A percentile compares a stretch with the other conserved stretches of the same genome.
phyloP scores from a whole-genome alignment of 768 basidiomycete species.

The Rhodotorula graminis region DNA sequence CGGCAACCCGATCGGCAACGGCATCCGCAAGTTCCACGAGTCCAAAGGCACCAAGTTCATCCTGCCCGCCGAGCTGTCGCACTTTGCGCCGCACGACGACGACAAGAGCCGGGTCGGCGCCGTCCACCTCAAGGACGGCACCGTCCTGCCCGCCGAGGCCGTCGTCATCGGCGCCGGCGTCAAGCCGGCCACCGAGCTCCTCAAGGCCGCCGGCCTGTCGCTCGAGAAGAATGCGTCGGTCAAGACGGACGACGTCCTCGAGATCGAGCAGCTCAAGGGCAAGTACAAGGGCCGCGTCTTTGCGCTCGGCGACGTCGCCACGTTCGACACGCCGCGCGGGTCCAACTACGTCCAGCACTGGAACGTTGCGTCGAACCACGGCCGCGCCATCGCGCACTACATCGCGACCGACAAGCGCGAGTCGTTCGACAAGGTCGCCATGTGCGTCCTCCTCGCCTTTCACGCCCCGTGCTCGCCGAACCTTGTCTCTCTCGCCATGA shows the following conservation, averaged over 20 bases:
- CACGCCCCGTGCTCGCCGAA: too few species aligned
- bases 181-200: constrained; percentile 70
- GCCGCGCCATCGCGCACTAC: constrained; percentile 71
- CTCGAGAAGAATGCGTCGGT: constrained; percentile 73
- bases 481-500: too few species aligned
- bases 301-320: constrained; percentile 79
- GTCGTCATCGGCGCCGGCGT: constrained; percentile 85
- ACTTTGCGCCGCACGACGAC: constrained; percentile 46
- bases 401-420: constrained; percentile 58
- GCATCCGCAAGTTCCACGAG: constrained; percentile 69
- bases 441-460: not conserved
- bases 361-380: constrained; percentile 64
- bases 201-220: constrained; percentile 62
- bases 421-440: constrained; percentile 61
- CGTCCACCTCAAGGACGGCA: constrained; percentile 61
- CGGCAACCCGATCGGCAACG: constrained; percentile 72
- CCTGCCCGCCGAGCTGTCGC: constrained; percentile 68
- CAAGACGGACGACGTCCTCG: constrained; percentile 67
- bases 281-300: constrained; percentile 54
- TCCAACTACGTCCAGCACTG: constrained; percentile 77
- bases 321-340: constrained; percentile 58
- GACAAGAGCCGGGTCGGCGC: constrained; percentile 58
- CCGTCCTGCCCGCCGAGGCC: constrained; percentile 65
- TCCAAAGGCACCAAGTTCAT: constrained; percentile 79
- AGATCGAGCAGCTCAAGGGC: constrained; percentile 52